Evolutionary conservation across 768 basidiomycete species (phyloP).

Genomic region (Termitomyces titanicus): DNA sequence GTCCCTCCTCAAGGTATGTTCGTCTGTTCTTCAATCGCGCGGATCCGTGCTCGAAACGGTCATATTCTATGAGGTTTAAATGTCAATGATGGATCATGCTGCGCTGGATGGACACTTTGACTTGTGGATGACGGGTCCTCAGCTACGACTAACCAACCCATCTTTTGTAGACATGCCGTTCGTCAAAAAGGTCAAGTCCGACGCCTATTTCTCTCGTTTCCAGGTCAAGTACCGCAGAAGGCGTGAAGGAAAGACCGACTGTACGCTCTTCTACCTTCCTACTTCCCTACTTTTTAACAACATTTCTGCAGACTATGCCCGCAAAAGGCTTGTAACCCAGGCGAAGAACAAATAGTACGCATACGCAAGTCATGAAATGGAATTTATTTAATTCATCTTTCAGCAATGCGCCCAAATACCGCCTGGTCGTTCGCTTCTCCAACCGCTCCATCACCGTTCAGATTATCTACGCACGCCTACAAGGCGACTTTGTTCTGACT

Average conservation of each 20-base stretch:
- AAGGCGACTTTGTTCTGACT: conserved; percentile 92
- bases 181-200: conserved; percentile 95
- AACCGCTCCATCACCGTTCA: conserved; percentile 96
- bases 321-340: conserved; percentile 94
- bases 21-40: neutral
- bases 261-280: conserved; percentile 39
- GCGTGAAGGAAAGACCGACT: conserved; percentile 99
- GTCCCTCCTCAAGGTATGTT: conserved; percentile 39
- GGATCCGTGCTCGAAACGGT: neutral
- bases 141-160: conserved; percentile 5
- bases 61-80: neutral
- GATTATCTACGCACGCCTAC: conserved; percentile 94
- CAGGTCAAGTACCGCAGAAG: conserved; percentile 98
- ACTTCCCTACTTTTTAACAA: conserved; percentile 11
- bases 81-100: neutral
- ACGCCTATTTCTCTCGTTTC: conserved; percentile 97
- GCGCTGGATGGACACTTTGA: conserved; percentile 25
- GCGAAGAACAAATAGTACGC: conserved; percentile 99
- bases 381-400: neutral
- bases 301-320: conserved; percentile 79
- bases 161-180: conserved; percentile 71
- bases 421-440: conserved; percentile 97
- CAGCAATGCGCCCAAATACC: conserved; percentile 96
- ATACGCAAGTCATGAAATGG: neutral
- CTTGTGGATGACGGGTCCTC: conserved; percentile 29